Percentiles rank a stretch among this genome's conserved stretches.
Conservation (phyloP, 768 basidiomycete species). For the Cystofilobasidium macerans region DNA sequence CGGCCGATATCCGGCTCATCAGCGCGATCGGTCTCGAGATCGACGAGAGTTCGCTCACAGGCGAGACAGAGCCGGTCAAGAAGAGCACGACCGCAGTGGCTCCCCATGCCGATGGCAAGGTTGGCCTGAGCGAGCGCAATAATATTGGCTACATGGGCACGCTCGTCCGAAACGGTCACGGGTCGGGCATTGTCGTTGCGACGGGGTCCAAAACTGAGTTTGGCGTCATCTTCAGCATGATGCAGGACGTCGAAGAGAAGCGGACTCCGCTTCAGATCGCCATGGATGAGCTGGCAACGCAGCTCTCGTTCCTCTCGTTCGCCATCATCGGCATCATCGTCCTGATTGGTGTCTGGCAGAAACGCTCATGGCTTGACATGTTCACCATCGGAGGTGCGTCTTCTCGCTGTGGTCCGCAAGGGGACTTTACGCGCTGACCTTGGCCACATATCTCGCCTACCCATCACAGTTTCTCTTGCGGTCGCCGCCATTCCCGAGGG, state of each 20-base stretch:
- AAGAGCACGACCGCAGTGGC: conserved; percentile 54
- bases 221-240: conserved; percentile 91
- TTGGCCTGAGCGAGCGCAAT: conserved; percentile 48
- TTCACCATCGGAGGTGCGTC: conserved; percentile 88
- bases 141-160: conserved; percentile 96
- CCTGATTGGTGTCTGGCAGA: conserved; percentile 73
- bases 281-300: conserved; percentile 94
- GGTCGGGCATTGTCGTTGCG: conserved; percentile 74
- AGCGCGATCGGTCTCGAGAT: conserved; percentile 75
- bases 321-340: conserved; percentile 89
- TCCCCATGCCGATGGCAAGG: conserved; percentile 28
- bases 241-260: conserved; percentile 91
- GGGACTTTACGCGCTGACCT: not conserved
- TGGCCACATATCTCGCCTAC: not conserved
- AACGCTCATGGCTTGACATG: conserved; percentile 88
- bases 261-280: conserved; percentile 80
- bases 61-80: conserved; percentile 71
- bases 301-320: conserved; percentile 77
- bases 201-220: conserved; percentile 81
- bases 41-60: conserved; percentile 89
- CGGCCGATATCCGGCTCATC: conserved; percentile 77
- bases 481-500: conserved; percentile 97
- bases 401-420: not conserved
- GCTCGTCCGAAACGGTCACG: conserved; percentile 71
- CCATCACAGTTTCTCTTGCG: conserved; percentile 68